Percentiles rank a stretch among this genome's conserved stretches.
These are phyloP conservation scores for Aspergillus saccharolyticus DNA, from an alignment of 495 filamentous ascomycete genomes.

Conservation along the genomic window DNA sequence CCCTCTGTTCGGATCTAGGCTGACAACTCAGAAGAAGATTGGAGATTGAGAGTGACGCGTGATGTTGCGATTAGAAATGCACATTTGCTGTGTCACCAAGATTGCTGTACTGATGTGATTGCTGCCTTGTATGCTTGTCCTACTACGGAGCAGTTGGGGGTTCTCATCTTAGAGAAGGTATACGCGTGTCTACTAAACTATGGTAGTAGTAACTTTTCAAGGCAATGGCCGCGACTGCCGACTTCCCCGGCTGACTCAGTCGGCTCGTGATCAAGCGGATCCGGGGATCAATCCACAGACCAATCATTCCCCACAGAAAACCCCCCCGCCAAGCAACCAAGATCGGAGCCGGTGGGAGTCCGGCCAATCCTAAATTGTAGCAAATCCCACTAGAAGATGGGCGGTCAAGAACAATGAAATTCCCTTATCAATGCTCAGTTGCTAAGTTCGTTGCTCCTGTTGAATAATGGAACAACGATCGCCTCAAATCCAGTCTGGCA, in stretches of 20 bases:
- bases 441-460: too few relatives aligned
- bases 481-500: not conserved
- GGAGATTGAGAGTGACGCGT: not conserved
- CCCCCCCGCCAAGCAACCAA: slow-evolving; percentile 13
- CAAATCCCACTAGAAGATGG: not conserved
- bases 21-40: not conserved
- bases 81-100: not conserved
- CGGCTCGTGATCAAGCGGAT: slow-evolving; percentile 11
- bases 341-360: slow-evolving; percentile 7
- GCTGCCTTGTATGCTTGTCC: too few relatives aligned
- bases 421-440: too few relatives aligned
- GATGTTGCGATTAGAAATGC: not conserved
- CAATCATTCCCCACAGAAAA: not conserved
- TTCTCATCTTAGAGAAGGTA: too few relatives aligned
- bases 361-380: not conserved
- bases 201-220: too few relatives aligned
- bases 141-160: too few relatives aligned
- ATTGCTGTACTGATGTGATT: not conserved
- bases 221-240: slow-evolving; percentile 13
- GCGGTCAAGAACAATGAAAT: not conserved
- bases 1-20: not conserved
- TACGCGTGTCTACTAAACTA: too few relatives aligned
- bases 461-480: not conserved
- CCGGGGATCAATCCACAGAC: slow-evolving; percentile 8
- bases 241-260: slow-evolving; percentile 4